Evolutionary conservation across 805 yeast genomes (phyloP).

Genomic region (Lipomyces mesembrius): DNA sequence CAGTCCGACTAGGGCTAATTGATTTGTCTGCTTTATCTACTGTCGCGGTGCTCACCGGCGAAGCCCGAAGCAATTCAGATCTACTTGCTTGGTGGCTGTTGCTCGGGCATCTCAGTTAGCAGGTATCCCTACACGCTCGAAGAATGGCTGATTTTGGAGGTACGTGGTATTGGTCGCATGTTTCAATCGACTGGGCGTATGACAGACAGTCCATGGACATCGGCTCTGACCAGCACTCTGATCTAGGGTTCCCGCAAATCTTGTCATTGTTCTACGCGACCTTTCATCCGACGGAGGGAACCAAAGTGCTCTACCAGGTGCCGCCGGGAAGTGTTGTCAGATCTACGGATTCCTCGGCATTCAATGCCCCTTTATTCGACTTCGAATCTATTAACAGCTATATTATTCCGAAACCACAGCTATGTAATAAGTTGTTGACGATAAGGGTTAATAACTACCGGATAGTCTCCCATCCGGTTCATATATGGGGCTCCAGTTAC

Average conservation of each 20-base stretch:
- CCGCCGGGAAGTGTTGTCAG: conserved; percentile 67
- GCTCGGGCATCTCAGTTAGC: neutral
- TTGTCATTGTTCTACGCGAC: conserved; percentile 85
- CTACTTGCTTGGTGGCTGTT: neutral
- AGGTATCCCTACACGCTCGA: neutral
- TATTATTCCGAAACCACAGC: conserved; percentile 88
- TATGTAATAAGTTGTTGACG: conserved; percentile 81
- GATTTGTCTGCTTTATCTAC: too few species aligned
- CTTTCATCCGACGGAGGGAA: conserved; percentile 94
- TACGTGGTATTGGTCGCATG: neutral
- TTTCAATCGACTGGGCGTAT: neutral
- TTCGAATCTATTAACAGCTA: conserved; percentile 88
- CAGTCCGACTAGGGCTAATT: too few species aligned
- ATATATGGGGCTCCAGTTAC: conserved; percentile 71
- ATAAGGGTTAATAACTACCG: conserved; percentile 71
- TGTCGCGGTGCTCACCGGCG: too few species aligned
- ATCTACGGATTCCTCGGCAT: conserved; percentile 35
- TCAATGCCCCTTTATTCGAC: conserved; percentile 57
- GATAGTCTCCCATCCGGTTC: conserved; percentile 87
- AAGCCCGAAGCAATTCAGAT: neutral
- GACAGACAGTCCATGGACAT: neutral
- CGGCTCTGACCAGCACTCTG: neutral
- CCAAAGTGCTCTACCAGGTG: conserved; percentile 87
- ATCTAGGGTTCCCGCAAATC: conserved; percentile 80
- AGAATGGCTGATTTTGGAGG: conserved; percentile 31